Base-by-base conservation (phyloP, 176 grass and related monocot genomes). In the Rhynchospora tenuis region DNA sequence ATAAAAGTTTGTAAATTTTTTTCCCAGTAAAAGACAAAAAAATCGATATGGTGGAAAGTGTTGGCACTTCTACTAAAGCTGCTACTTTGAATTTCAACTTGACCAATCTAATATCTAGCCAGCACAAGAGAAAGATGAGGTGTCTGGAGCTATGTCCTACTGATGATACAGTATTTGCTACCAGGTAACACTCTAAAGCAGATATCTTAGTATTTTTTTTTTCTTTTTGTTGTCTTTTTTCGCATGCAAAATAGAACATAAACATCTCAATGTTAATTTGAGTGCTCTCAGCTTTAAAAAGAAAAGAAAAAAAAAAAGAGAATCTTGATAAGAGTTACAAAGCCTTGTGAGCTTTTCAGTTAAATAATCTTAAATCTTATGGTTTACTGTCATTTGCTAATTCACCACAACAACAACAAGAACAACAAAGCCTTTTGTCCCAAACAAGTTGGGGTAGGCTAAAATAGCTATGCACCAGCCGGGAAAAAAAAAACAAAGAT, bases 41-140 rank as follows among this genome's bases (percentile, higher is more conserved):
- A 48, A 4, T 22, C 44, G 79, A 64, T 82, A 22, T 47, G 43
- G 42, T 82, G 29, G 11, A 48, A 31, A 47, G 44, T 33, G 79
- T 82, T 3, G 62, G 62, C 22, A 82, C 79, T 51, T 46, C 14
- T 46, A 15, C 58, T 27, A 46, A 20, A 52, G 80, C 90, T 1
- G 86, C 67, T 0, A 1, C 80, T 57, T 86, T 95, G 68, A 90
- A 62, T 81, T 99, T 99, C 60, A 79, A 90, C 9, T 60, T 64
- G 8, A 85, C 85, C 23, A 91, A 45, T 17, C 27, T 93, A 20
- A 75, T 93, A 19, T 68, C 85, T 0, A 95, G 93, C 85, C 88
- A 95, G 73, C 93, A 99, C 26, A 99, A 90, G 80, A 88, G 93
- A 85, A 99, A 90, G 78, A 68, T 95, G 70, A 89, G 96, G 78